Percentiles rank a stretch among this genome's conserved stretches.
Conservation (phyloP, 768 basidiomycete species). For the Lactarius hengduanensis region DNA sequence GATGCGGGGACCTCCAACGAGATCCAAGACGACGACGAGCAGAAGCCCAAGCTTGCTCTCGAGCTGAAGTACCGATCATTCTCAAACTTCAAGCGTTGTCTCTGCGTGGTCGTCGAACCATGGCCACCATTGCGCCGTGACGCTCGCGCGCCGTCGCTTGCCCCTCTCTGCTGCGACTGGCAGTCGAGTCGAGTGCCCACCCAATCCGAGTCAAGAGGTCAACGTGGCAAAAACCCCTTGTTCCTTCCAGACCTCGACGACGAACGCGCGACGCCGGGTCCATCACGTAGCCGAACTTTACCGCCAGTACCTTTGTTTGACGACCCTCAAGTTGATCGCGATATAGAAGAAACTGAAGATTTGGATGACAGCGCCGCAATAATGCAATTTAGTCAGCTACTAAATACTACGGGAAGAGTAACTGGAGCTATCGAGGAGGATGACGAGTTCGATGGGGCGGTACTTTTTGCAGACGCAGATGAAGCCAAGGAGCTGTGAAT, state of each 20-base stretch:
- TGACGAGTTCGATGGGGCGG: conserved; percentile 70
- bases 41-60: conserved; percentile 69
- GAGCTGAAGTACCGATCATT: conserved; percentile 70
- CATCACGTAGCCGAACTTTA: conserved; percentile 33
- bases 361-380: conserved; percentile 51
- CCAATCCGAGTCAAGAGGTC: conserved; percentile 34
- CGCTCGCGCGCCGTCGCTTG: conserved; percentile 37
- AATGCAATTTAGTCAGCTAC: conserved; percentile 72
- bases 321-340: conserved; percentile 31
- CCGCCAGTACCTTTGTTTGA: conserved; percentile 47
- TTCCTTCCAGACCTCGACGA: conserved; percentile 69
- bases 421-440: conserved; percentile 68
- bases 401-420: conserved; percentile 56
- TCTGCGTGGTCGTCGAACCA: conserved; percentile 83
- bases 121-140: conserved; percentile 55
- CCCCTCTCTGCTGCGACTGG: conserved; percentile 33
- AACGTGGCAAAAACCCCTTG: conserved; percentile 58
- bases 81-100: conserved; percentile 64
- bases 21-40: conserved; percentile 57
- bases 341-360: conserved; percentile 36
- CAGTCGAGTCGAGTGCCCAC: conserved; percentile 39
- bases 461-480: conserved; percentile 82
- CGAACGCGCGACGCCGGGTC: conserved; percentile 41
- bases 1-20: conserved; percentile 42
- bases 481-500: conserved; percentile 58